Base-by-base conservation (phyloP, 345 rosid species). In the Jatropha curcas region DNA sequence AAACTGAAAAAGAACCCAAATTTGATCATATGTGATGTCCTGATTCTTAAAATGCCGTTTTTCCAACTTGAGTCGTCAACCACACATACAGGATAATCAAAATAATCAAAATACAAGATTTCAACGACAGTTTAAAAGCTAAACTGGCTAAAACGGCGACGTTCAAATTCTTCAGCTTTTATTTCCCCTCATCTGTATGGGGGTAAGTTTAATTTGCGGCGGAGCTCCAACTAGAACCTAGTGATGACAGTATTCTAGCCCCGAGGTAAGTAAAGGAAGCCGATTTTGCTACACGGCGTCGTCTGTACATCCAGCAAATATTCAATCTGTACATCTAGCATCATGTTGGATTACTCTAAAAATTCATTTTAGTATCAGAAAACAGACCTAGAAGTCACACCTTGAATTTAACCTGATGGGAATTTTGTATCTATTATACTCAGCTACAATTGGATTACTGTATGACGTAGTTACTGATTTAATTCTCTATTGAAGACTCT, bases 401-500 rank as follows among this genome's bases (percentile, higher is more conserved):
- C n/a, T n/a, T 39, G 43, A 39, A 39, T 39, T 39, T 0, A 39
- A 39, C 43, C 43, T 7, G 10, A 5, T 39, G 10, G 0, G 1
- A 39, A 12, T 39, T 12, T 39, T 6, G 43, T 39, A 39, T 12
- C 14, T 45, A 11, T 11, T 4, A 3, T 14, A 11, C 50, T 1
- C 50, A 46, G 19, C 20, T 12, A 12, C 13, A 14, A 14, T 45
- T 45, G 50, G 50, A 45, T 11, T 14, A 10, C 2, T 11, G 19
- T 45, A 14, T 60, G 39, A 17, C n/a, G n/a, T 33, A 10, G 7
- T 4, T 34, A 20, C 9, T n/a, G 43, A 34, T 60, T 60, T 33
- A 35, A 31, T 9, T 60, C 34, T 25, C 65, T 68, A 5, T 13
- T 67, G 70, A 83, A 84, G 84, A 74, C 63, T 39, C 70, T 81